phyloP scores from a whole-genome alignment of 768 basidiomycete genomes.

The Tylopilus sp. region DNA sequence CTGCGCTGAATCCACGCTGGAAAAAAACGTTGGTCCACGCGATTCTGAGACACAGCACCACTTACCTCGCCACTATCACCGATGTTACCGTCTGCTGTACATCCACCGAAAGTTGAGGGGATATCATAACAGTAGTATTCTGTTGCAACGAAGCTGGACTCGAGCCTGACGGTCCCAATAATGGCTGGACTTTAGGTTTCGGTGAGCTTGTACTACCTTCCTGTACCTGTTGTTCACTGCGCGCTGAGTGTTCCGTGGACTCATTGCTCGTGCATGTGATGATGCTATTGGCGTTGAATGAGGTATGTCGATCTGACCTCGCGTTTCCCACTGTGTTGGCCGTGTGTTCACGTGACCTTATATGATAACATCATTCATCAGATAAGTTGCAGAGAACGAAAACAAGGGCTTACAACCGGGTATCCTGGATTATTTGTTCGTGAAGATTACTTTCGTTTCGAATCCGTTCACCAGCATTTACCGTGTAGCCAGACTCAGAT shows the following conservation, averaged over 20 bases:
- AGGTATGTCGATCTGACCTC: neutral
- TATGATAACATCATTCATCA: neutral
- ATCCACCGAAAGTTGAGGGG: constrained; percentile 1
- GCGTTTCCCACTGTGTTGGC: neutral
- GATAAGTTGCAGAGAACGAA: neutral
- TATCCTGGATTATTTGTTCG: neutral
- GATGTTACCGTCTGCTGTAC: neutral
- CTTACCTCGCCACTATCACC: neutral
- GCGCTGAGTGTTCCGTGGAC: neutral
- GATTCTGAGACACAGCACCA: neutral
- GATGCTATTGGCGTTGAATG: neutral
- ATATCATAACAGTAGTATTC: neutral
- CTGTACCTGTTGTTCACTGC: neutral
- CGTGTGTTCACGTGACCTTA: neutral
- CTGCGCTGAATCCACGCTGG: neutral
- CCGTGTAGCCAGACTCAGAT: neutral
- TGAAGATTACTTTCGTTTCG: neutral
- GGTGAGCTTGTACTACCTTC: too few species aligned
- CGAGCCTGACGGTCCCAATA: too few species aligned
- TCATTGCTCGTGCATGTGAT: neutral
- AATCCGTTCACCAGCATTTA: neutral
- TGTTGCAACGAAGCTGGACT: neutral
- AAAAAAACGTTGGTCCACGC: neutral
- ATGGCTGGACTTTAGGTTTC: too few species aligned
- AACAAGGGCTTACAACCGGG: constrained; percentile 1